These are phyloP conservation scores for Monosporascus sp. DNA, from an alignment of 2,329 filamentous ascomycete species.

Conservation along the genomic window DNA sequence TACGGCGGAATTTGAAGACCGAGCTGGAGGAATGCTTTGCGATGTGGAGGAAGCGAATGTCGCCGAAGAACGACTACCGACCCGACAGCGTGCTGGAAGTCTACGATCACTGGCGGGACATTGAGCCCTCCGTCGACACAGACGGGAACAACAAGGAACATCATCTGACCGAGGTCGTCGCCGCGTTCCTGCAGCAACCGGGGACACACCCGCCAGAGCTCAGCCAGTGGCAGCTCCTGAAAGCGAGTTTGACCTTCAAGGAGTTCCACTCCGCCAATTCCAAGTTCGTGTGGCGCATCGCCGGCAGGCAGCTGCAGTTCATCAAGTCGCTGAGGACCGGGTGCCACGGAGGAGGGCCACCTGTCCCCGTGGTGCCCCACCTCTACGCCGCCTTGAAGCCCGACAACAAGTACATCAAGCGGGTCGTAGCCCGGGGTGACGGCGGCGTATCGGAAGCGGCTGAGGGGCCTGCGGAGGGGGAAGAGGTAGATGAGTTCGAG, in stretches of 20 bases:
- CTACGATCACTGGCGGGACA: background rate
- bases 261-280: constrained; percentile 12
- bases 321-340: constrained; percentile 32
- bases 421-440: background rate
- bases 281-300: constrained; percentile 37
- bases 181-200: constrained; percentile 20
- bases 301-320: constrained; percentile 36
- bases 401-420: background rate
- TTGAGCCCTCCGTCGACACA: background rate
- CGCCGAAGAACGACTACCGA: background rate
- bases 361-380: constrained; percentile 23
- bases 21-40: background rate
- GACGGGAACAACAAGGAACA: constrained; percentile 5
- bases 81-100: background rate
- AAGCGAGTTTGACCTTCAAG: constrained; percentile 39
- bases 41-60: background rate
- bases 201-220: constrained; percentile 14
- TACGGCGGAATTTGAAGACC: background rate
- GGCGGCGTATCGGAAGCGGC: too few relatives aligned
- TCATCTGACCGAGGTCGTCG: constrained; percentile 15
- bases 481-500: too few relatives aligned
- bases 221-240: constrained; percentile 37
- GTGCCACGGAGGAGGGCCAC: constrained; percentile 12
- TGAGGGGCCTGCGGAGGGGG: too few relatives aligned
- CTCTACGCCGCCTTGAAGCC: background rate